Evolutionary conservation across 2,329 filamentous ascomycete species (phyloP), one percentile per base, ranked within the genome.

Genomic region (Diplodia scrobiculata): DNA sequence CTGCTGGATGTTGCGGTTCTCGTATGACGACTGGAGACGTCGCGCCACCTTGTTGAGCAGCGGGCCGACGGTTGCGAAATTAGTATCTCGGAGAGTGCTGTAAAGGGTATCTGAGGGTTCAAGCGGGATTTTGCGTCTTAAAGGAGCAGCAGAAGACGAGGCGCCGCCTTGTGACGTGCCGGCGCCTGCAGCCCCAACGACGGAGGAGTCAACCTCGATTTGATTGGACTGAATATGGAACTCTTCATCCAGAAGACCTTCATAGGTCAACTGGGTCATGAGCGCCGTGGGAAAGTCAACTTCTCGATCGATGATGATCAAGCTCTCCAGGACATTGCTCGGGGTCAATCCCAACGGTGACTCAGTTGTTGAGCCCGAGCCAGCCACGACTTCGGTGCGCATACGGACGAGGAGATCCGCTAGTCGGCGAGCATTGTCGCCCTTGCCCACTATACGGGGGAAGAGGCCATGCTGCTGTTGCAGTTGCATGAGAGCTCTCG

Each of bases 251-350:
- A 99, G 89, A 29, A 99, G 83, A 3, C 95, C 95, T 79, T 99
- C 94, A 73, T 99, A 99, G 1, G 95, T 99, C 68, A 99, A 82
- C 76, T 99, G 95, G 0, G 94, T 98, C 64, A 99, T 87, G 17
- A 99, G 84, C 0, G 91, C 89, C 0, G 95, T 97, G 17, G 94
- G 91, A 73, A 95, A 92, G 76, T 99, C 95, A 65, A 97, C 90
- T 75, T 97, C 93, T 59, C 95, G 90, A 77, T 99, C 95, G 65
- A 99, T 92, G 68, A 99, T 90, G 72, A 99, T 93, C 67, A 97
- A 82, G 73, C 90, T 96, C 76, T 99, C 95, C 55, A 92, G 91
- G 6, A 88, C 89, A 11, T 90, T 90, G 76, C 95, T 98, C 13
- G 95, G 94, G 11, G 91, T 89, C 29, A 96, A 82, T 6, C 90